Evolutionary conservation across 192 early-diverging fungal species (phyloP).

Genomic region (Coemansia aciculifera): DNA sequence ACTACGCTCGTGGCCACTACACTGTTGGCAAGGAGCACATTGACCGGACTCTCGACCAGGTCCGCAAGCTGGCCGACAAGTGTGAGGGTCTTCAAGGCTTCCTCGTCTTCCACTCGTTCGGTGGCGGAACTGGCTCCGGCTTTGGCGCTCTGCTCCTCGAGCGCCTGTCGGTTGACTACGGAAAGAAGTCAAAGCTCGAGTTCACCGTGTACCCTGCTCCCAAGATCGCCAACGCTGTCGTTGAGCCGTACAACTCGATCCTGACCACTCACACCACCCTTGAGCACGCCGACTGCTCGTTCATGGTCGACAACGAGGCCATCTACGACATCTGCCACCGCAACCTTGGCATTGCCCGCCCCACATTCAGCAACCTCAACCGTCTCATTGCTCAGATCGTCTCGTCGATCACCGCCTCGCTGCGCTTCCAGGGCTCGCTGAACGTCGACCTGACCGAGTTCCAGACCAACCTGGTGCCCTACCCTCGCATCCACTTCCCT

Average conservation of each 20-base stretch:
- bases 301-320: conserved; percentile 99
- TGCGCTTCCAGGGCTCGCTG: conserved; percentile 97
- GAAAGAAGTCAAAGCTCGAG: conserved; percentile 99
- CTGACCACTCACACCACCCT: conserved; percentile 98
- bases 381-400: conserved; percentile 98
- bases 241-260: conserved; percentile 99
- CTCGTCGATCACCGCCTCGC: conserved; percentile 98
- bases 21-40: conserved; percentile 99
- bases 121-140: conserved; percentile 98
- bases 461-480: conserved; percentile 99
- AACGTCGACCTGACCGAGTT: conserved; percentile 99
- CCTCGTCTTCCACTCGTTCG: conserved; percentile 99
- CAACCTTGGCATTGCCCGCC: conserved; percentile 95
- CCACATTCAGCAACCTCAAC: conserved; percentile 97
- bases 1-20: conserved; percentile 99
- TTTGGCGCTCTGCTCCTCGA: conserved; percentile 97
- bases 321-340: conserved; percentile 99
- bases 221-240: conserved; percentile 94
- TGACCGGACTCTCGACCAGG: conserved; percentile 92
- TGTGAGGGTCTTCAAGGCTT: conserved; percentile 99
- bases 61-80: conserved; percentile 97
- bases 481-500: conserved; percentile 99
- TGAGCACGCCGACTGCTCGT: conserved; percentile 98
- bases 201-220: conserved; percentile 99
- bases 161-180: conserved; percentile 99